phyloP scores from a whole-genome alignment of 1,284 basidiomycete species.

The Xerocomus nothofagi region DNA sequence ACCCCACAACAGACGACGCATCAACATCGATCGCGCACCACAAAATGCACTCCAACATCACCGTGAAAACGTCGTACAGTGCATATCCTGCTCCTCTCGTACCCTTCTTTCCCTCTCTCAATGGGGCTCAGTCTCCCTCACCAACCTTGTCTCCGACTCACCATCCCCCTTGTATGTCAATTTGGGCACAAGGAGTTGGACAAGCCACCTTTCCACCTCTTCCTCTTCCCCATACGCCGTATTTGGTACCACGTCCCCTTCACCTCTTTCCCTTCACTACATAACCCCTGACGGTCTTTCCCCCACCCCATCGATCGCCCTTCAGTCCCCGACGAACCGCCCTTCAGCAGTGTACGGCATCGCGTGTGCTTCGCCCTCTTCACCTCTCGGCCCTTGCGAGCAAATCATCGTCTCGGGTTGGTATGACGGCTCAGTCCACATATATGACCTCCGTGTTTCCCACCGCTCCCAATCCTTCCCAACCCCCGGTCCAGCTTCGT shows the following conservation, averaged over 20 bases:
- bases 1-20: constrained; percentile 2
- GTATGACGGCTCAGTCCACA: constrained; percentile 70
- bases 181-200: constrained; percentile 58
- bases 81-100: constrained; percentile 47
- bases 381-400: constrained; percentile 67
- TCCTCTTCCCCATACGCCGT: constrained; percentile 60
- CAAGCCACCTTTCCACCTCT: constrained; percentile 50
- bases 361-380: constrained; percentile 53
- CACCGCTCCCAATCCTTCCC: not conserved
- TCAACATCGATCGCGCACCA: constrained; percentile 20
- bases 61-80: constrained; percentile 52
- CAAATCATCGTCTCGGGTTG: constrained; percentile 74
- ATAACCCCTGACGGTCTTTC: constrained; percentile 49
- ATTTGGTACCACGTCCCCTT: constrained; percentile 60
- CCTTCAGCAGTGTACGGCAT: constrained; percentile 70
- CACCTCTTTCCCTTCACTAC: constrained; percentile 58
- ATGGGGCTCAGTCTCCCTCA: constrained; percentile 49
- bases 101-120: constrained; percentile 58
- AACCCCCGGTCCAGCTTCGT: not conserved
- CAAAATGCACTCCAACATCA: constrained; percentile 35
- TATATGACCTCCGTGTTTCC: constrained; percentile 68
- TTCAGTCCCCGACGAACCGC: constrained; percentile 41
- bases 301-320: constrained; percentile 45
- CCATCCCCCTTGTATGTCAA: constrained; percentile 38
- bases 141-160: constrained; percentile 31